A percentile compares a stretch with the other conserved stretches of the same genome.
These are phyloP conservation scores for Cerioporus squamosus DNA, from an alignment of 1,284 basidiomycete species.

Conservation along the genomic window DNA sequence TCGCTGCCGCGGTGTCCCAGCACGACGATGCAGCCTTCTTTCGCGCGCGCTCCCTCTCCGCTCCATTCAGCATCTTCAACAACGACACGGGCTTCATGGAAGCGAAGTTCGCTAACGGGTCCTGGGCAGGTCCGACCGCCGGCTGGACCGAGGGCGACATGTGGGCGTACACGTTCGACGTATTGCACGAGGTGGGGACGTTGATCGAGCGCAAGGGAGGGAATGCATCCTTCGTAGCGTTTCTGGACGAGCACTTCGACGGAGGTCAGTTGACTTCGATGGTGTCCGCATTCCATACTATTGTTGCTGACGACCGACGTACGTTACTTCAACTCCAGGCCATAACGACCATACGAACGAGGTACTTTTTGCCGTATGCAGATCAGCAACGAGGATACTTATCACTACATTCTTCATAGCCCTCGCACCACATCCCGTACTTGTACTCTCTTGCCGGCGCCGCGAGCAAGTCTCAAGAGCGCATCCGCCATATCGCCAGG, in stretches of 20 bases:
- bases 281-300: too few relatives aligned
- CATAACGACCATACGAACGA: slow-evolving; percentile 88
- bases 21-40: slow-evolving; percentile 56
- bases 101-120: slow-evolving; percentile 68
- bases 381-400: too few relatives aligned
- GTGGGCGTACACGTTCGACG: slow-evolving; percentile 83
- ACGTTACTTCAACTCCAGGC: slow-evolving; percentile 24
- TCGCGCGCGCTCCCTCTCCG: slow-evolving; percentile 55
- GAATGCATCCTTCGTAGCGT: slow-evolving; percentile 63
- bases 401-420: slow-evolving; percentile 41
- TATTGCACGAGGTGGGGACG: slow-evolving; percentile 70
- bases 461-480: slow-evolving; percentile 69
- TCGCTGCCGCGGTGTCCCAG: slow-evolving; percentile 60
- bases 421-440: slow-evolving; percentile 84
- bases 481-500: slow-evolving; percentile 66
- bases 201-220: slow-evolving; percentile 72
- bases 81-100: slow-evolving; percentile 80
- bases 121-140: slow-evolving; percentile 70
- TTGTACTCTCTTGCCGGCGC: slow-evolving; percentile 75
- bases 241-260: slow-evolving; percentile 78
- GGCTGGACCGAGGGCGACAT: slow-evolving; percentile 88
- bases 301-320: too few relatives aligned
- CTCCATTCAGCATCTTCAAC: slow-evolving; percentile 73
- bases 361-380: slow-evolving; percentile 39
- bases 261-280: slow-evolving; percentile 52